phyloP scores from a whole-genome alignment of 352 stramenopile species.

The Phytopythium chamaehyphon region DNA sequence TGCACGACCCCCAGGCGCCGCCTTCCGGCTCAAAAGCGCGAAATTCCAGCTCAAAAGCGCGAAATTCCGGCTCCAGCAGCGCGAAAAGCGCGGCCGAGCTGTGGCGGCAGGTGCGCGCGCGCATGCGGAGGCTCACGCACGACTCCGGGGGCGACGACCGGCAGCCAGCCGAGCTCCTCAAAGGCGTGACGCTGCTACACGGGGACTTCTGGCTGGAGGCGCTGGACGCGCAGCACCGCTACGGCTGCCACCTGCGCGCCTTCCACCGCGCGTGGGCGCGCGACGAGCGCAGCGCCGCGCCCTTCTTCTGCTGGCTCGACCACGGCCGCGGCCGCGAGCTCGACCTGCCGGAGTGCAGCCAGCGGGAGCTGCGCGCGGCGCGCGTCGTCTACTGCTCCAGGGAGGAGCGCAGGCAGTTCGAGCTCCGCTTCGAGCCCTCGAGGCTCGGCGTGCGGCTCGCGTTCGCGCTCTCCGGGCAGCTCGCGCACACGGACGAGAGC shows the following conservation, averaged over 20 bases:
- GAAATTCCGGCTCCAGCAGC: not conserved
- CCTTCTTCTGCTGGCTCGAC: constrained; percentile 77
- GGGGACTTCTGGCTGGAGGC: constrained; percentile 76
- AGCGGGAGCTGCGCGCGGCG: constrained; percentile 33
- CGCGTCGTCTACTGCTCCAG: constrained; percentile 51
- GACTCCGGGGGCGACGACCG: constrained; percentile 18
- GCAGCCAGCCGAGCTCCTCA: constrained; percentile 3
- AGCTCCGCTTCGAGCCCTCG: constrained; percentile 31
- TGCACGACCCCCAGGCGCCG: no score
- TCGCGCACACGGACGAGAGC: constrained; percentile 50
- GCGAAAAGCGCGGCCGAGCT: not conserved
- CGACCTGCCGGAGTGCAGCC: constrained; percentile 52
- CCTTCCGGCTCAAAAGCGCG: no score
- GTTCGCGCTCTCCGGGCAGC: constrained; percentile 27
- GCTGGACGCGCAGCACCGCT: constrained; percentile 66
- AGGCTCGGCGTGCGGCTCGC: constrained; percentile 10
- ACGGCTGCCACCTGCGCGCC: constrained; percentile 62
- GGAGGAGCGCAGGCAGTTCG: constrained; percentile 33
- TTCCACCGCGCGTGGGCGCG: constrained; percentile 52
- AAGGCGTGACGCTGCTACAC: constrained; percentile 33
- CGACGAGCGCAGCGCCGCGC: constrained; percentile 13
- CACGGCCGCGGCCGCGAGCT: constrained; percentile 36
- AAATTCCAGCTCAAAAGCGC: no score
- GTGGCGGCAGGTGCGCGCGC: constrained; percentile 29
- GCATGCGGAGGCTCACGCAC: constrained; percentile 26